A percentile compares a stretch with the other conserved stretches of the same genome.
Conservation (phyloP, 2,329 filamentous ascomycete genomes). For the Colletotrichum filicis region DNA sequence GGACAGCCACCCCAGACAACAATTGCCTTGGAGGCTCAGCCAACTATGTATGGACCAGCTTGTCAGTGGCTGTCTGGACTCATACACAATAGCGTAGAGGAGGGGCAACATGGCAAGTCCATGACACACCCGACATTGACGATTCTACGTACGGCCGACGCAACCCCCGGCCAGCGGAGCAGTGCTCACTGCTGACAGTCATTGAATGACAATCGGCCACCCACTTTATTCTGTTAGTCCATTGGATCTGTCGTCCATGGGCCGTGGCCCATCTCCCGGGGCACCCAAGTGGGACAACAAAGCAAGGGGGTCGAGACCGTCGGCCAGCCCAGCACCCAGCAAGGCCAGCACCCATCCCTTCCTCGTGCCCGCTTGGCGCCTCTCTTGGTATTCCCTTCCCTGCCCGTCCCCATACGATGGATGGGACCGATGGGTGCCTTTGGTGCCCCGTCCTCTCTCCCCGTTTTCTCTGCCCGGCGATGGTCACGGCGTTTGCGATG, state of each 20-base stretch:
- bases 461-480: neutral
- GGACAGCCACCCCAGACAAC: neutral
- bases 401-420: neutral
- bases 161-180: slow-evolving; percentile 3
- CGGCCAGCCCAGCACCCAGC: neutral
- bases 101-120: neutral
- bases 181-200: slow-evolving; percentile 23
- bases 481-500: neutral
- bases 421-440: neutral
- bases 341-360: neutral
- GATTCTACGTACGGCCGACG: neutral
- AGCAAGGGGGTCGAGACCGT: slow-evolving; percentile 26
- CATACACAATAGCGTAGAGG: neutral
- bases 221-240: slow-evolving; percentile 1
- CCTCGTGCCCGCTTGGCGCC: slow-evolving; percentile 1
- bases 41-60: neutral
- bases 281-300: slow-evolving; percentile 28
- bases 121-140: neutral
- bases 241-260: neutral
- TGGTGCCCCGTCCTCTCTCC: neutral
- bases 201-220: slow-evolving; percentile 25
- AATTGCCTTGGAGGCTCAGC: neutral
- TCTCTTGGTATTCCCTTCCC: neutral
- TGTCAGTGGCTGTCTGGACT: neutral
- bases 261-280: slow-evolving; percentile 15